Conservation (phyloP, 208 protist genomes). For the Crithidia bombi region DNA sequence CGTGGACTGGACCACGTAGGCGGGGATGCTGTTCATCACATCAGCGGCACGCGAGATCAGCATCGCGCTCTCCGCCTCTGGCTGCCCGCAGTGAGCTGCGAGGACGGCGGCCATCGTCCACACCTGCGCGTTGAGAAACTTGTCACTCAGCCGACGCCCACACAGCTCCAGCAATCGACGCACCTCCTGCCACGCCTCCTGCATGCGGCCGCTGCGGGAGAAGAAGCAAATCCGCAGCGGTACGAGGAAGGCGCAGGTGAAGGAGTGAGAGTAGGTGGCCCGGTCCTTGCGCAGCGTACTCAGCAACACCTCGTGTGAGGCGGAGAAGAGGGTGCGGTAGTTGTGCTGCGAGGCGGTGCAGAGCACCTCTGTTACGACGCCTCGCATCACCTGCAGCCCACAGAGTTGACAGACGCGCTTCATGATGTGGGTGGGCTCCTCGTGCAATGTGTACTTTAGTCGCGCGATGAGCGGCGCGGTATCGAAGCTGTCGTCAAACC, state of each 20-base stretch:
- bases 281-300: slow-evolving; percentile 19
- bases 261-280: slow-evolving; percentile 2
- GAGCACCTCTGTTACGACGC: slow-evolving; percentile 36
- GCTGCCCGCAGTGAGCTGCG: slow-evolving; percentile 13
- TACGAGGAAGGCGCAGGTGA: slow-evolving; percentile 24
- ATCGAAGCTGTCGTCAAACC: slow-evolving; percentile 26
- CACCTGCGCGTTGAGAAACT: slow-evolving; percentile 30
- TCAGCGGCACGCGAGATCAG: slow-evolving; percentile 31
- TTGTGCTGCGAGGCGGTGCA: slow-evolving; percentile 49
- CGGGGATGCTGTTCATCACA: slow-evolving; percentile 34
- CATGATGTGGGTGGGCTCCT: slow-evolving; percentile 31
- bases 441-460: slow-evolving; percentile 31
- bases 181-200: slow-evolving; percentile 26
- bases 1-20: slow-evolving; percentile 25
- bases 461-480: slow-evolving; percentile 3
- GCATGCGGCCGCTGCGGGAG: slow-evolving; percentile 23
- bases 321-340: slow-evolving; percentile 27
- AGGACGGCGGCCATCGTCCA: slow-evolving; percentile 34
- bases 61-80: slow-evolving; percentile 10
- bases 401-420: slow-evolving; percentile 52
- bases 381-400: slow-evolving; percentile 44
- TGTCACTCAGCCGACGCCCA: slow-evolving; percentile 9
- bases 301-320: slow-evolving; percentile 27
- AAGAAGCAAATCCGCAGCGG: slow-evolving; percentile 29
- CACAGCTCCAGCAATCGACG: slow-evolving; percentile 20